Evolutionary conservation across 1,139 yeast species (phyloP), one percentile per base, ranked within the genome.

Genomic region (Protomyces macrosporus): DNA sequence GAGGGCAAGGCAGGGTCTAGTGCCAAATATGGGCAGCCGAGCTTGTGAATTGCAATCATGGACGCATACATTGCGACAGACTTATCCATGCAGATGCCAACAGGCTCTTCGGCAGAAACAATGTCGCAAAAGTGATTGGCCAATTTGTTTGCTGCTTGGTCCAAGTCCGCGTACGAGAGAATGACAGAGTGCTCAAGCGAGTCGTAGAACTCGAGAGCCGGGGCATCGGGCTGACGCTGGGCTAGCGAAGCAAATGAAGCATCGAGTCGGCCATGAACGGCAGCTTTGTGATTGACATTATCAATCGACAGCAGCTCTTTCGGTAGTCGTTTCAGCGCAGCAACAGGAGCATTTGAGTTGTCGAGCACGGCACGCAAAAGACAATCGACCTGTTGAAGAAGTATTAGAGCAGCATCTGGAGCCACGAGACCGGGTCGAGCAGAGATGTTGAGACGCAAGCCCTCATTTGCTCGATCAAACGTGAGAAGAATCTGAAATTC

Each of bases 11-110:
- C 36, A 6, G 61, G 63, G 48, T 67, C 66, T 6, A 69, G 34
- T 2, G 71, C 71, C 37, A 68, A 63, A 51, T 68, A 69, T 12
- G 67, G 65, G 32, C 70, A 69, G 9, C 71, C 71, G 33, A 66
- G 53, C 10, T 45, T 60, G 61, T 67, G 64, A 6, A 67, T 60
- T 10, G 70, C 70, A 32, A 65, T 39, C 6, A 69, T 60, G 3
- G 64, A 34, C 1, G 65, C 65, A 45, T 69, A 69, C 45, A 68
- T 63, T 45, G 42, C 52, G 5, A 66, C 60, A 5, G 67, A 65
- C 42, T 68, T 68, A 14, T 55, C 32, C 61, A 68, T 7, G 45
- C 61, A 63, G 1, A 66, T 45, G 6, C 67, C 70, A 5, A 67
- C 51, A 1, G 36, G 60, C 56, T 37, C 64, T 5, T 42, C 45